These are phyloP conservation scores for Vitellaria paradoxa DNA, from an alignment of 179 eudicot genomes.

Conservation along the genomic window DNA sequence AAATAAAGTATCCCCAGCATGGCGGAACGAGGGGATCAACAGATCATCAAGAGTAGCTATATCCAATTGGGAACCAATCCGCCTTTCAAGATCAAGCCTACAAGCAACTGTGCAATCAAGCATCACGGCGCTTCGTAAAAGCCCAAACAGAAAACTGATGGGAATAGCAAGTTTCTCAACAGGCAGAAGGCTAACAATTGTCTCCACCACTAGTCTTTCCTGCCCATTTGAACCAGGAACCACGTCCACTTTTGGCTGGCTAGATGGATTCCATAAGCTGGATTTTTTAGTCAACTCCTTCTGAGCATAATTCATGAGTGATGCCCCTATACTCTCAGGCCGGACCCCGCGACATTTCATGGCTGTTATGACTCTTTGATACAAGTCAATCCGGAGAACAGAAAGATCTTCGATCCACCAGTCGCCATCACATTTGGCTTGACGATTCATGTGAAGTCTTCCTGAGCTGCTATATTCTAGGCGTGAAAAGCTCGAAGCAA, in stretches of 20 bases:
- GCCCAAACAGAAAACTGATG: slow-evolving; percentile 70
- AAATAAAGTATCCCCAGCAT: slow-evolving; percentile 71
- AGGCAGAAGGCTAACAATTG: slow-evolving; percentile 71
- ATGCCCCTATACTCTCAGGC: slow-evolving; percentile 83
- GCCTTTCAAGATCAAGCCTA: slow-evolving; percentile 82
- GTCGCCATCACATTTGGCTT: slow-evolving; percentile 66
- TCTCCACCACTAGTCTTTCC: slow-evolving; percentile 70
- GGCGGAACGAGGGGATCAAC: slow-evolving; percentile 78
- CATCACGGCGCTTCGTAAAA: slow-evolving; percentile 65
- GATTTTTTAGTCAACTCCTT: slow-evolving; percentile 63
- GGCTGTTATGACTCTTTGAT: slow-evolving; percentile 68
- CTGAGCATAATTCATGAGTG: slow-evolving; percentile 72
- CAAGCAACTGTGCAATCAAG: slow-evolving; percentile 61
- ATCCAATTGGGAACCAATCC: slow-evolving; percentile 84
- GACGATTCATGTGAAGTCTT: slow-evolving; percentile 80
- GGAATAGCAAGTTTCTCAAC: slow-evolving; percentile 71
- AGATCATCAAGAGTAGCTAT: slow-evolving; percentile 82
- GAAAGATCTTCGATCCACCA: slow-evolving; percentile 95
- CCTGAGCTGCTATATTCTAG: slow-evolving; percentile 93
- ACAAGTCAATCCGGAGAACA: slow-evolving; percentile 61
- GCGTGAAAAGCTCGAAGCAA: slow-evolving; percentile 91
- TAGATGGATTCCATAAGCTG: slow-evolving; percentile 45
- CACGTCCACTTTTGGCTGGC: slow-evolving; percentile 34
- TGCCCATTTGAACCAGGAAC: slow-evolving; percentile 38
- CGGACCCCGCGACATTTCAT: slow-evolving; percentile 88